A percentile compares a stretch with the other conserved stretches of the same genome.
Evolutionary conservation across 257 asterid genomes (phyloP).

Genomic region (Ocimum tenuiflorum): DNA sequence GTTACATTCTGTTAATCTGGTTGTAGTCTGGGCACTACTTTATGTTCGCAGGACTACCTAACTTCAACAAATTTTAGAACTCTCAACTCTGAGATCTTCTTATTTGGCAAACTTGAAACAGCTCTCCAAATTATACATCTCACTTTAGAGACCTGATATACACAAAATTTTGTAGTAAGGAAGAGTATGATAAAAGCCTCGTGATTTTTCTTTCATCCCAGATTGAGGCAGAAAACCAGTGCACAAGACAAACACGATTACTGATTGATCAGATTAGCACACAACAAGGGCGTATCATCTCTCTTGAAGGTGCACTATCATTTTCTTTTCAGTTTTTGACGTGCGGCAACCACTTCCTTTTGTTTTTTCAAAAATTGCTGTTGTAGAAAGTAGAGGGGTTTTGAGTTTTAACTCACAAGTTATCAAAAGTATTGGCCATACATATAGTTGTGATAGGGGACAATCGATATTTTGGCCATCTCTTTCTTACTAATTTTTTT

Average conservation of each 20-base stretch:
- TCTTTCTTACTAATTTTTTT: neutral
- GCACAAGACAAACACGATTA: slow-evolving; percentile 70
- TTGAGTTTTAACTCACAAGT: neutral
- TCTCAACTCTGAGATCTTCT: neutral
- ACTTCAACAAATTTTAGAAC: neutral
- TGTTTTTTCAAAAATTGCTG: neutral
- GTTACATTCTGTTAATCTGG: neutral
- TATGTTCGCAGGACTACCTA: neutral
- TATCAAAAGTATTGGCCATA: neutral
- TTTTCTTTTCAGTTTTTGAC: slow-evolving; percentile 13
- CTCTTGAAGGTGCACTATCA: slow-evolving; percentile 68
- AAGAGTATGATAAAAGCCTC: slow-evolving; percentile 12
- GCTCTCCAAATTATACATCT: neutral
- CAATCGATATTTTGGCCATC: neutral
- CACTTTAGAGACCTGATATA: neutral
- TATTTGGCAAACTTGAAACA: neutral
- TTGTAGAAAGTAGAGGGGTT: slow-evolving; percentile 7
- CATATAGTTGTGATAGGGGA: neutral
- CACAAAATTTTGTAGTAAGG: neutral
- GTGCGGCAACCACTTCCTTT: neutral
- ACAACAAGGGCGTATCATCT: slow-evolving; percentile 64
- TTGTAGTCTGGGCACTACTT: neutral
- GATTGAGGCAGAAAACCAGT: slow-evolving; percentile 92
- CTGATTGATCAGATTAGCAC: slow-evolving; percentile 79
- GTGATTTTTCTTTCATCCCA: slow-evolving; percentile 27